Conservation (phyloP, 257 asterid species). For the Handroanthus guayacan region DNA sequence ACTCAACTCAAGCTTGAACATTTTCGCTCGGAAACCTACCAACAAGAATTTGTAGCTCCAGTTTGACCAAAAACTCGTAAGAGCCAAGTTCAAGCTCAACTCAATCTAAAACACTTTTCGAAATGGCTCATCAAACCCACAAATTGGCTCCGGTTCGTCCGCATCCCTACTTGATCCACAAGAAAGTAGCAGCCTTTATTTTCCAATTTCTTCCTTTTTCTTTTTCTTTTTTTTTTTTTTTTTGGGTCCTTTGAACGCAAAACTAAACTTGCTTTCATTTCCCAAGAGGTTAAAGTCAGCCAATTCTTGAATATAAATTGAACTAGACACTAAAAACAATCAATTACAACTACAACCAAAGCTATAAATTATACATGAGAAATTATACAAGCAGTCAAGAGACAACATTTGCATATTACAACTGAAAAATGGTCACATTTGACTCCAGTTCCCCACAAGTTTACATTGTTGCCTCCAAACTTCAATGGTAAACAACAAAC, state of each 20-base stretch:
- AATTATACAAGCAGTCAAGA: conserved; percentile 46
- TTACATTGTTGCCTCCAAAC: conserved; percentile 26
- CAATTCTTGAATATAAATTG: conserved; percentile 29
- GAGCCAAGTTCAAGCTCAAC: too few species aligned
- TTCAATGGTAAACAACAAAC: conserved; percentile 38
- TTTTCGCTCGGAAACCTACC: too few species aligned
- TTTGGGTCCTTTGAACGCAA: not conserved
- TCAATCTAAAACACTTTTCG: too few species aligned
- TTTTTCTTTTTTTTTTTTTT: not conserved
- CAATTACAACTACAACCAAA: conserved; percentile 32
- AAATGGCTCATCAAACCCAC: too few species aligned
- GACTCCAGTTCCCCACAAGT: not conserved
- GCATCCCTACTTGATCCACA: too few species aligned
- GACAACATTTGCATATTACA: conserved; percentile 20
- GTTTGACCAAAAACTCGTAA: too few species aligned
- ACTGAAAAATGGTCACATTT: conserved; percentile 16
- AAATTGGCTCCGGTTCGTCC: too few species aligned
- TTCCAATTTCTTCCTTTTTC: too few species aligned
- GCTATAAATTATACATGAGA: conserved; percentile 47
- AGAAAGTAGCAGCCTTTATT: too few species aligned
- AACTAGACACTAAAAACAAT: conserved; percentile 38
- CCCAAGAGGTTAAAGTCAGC: conserved; percentile 29
- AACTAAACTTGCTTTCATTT: not conserved
- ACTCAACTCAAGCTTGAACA: too few species aligned
- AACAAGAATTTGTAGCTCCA: too few species aligned